Percentiles rank a stretch among this genome's conserved stretches.
Evolutionary conservation across 768 basidiomycete species (phyloP).

Genomic region (Multifurca ochricompacta): DNA sequence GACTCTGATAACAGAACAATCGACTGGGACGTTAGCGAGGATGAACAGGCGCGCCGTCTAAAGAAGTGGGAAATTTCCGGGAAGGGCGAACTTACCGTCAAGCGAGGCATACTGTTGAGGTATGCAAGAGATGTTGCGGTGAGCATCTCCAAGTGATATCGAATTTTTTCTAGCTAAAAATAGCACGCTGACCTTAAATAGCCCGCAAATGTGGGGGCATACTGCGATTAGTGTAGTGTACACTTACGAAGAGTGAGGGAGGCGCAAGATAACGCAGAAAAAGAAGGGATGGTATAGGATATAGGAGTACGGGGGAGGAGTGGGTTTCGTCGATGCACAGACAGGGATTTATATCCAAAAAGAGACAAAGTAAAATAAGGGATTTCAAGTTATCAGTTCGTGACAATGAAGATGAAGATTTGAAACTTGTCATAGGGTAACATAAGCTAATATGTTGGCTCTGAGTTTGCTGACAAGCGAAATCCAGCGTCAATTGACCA

Average conservation of each 20-base stretch:
- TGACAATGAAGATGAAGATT: not conserved
- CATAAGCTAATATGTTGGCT: not conserved
- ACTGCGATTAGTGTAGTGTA: conserved; percentile 49
- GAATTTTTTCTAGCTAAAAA: not conserved
- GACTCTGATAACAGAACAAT: conserved; percentile 60
- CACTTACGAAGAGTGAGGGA: not conserved
- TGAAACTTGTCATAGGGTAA: not conserved
- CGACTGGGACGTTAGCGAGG: conserved; percentile 65
- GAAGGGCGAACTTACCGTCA: conserved; percentile 56
- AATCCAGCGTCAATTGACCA: not conserved
- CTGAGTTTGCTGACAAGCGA: conserved; percentile 6
- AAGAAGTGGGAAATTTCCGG: conserved; percentile 64
- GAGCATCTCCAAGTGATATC: conserved; percentile 36
- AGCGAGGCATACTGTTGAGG: conserved; percentile 65
- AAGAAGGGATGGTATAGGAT: not conserved
- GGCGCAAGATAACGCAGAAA: not conserved
- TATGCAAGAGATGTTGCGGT: conserved; percentile 86
- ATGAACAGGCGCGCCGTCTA: conserved; percentile 51
- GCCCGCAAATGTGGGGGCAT: conserved; percentile 79
- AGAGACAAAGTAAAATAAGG: not conserved
- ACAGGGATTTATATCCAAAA: not conserved
- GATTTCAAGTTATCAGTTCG: not conserved
- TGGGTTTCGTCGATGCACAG: not conserved
- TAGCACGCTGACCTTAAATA: conserved; percentile 26
- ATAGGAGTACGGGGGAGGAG: not conserved